Percentiles rank a stretch among this genome's conserved stretches.
These are phyloP conservation scores for Aspergillus hortae DNA, from an alignment of 2,329 filamentous ascomycete species.

Conservation along the genomic window DNA sequence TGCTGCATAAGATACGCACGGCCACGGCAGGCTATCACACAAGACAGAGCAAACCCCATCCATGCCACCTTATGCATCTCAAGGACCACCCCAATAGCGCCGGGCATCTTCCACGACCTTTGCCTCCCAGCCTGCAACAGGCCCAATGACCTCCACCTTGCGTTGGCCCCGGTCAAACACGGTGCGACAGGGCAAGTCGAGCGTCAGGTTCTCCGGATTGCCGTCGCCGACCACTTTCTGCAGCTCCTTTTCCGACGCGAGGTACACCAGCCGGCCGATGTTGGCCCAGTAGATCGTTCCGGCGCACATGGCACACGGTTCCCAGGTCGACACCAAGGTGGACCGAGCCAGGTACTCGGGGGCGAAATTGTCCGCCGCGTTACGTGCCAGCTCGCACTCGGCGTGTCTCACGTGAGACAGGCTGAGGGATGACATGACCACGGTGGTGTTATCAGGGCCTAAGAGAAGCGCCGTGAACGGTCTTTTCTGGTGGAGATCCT, in stretches of 20 bases:
- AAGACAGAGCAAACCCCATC: background rate
- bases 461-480: conserved; percentile 50
- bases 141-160: conserved; percentile 49
- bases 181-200: conserved; percentile 48
- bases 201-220: conserved; percentile 52
- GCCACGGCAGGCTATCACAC: background rate
- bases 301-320: conserved; percentile 54
- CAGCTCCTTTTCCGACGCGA: conserved; percentile 48
- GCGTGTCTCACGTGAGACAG: conserved; percentile 54
- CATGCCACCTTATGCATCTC: background rate
- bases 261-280: conserved; percentile 52
- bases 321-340: conserved; percentile 53
- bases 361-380: conserved; percentile 48
- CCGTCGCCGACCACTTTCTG: conserved; percentile 44
- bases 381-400: conserved; percentile 48
- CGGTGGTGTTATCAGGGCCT: conserved; percentile 48
- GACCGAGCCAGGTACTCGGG: conserved; percentile 49
- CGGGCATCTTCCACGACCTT: conserved; percentile 45
- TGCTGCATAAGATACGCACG: background rate
- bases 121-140: conserved; percentile 42
- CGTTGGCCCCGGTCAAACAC: conserved; percentile 49
- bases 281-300: conserved; percentile 51
- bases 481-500: conserved; percentile 43
- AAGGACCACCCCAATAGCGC: conserved; percentile 39
- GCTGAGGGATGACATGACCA: conserved; percentile 49